Conservation (phyloP, 352 stramenopile species). For the Phytophthora pseudosyringae region DNA sequence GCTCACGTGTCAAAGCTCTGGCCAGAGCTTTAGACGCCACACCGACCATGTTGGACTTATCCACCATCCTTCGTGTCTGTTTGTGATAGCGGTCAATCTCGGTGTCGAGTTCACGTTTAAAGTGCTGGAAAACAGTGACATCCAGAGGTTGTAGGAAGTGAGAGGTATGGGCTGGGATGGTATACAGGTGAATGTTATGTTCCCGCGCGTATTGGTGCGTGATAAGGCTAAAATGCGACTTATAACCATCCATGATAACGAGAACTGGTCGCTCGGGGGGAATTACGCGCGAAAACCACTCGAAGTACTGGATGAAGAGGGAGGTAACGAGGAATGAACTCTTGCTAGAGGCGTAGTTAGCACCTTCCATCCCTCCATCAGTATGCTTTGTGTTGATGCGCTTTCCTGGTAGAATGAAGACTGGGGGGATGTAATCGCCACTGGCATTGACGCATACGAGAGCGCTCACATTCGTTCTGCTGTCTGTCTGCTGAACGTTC, state of each 20-base stretch:
- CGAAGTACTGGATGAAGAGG: background rate
- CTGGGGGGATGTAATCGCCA: background rate
- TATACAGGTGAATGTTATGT: background rate
- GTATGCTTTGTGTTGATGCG: no score
- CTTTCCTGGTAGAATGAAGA: background rate
- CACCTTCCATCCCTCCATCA: background rate
- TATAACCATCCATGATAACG: background rate
- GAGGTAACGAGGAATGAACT: background rate
- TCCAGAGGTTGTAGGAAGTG: background rate
- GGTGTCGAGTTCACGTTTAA: no score
- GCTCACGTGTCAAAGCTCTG: no score
- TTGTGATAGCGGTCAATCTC: no score
- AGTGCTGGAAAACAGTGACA: background rate
- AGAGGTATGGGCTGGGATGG: background rate
- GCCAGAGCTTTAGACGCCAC: no score
- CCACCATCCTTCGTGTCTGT: no score
- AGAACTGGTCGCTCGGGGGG: background rate
- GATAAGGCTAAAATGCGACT: background rate
- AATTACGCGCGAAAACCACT: background rate
- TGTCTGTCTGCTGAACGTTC: background rate
- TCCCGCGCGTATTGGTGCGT: background rate
- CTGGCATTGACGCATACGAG: background rate
- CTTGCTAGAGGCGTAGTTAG: background rate
- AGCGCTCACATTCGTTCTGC: no score
- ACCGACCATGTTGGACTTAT: no score